Evolutionary conservation across 106 monocot genomes (phyloP), one percentile per base, ranked within the genome.

Genomic region (Cymbidium sinense): DNA sequence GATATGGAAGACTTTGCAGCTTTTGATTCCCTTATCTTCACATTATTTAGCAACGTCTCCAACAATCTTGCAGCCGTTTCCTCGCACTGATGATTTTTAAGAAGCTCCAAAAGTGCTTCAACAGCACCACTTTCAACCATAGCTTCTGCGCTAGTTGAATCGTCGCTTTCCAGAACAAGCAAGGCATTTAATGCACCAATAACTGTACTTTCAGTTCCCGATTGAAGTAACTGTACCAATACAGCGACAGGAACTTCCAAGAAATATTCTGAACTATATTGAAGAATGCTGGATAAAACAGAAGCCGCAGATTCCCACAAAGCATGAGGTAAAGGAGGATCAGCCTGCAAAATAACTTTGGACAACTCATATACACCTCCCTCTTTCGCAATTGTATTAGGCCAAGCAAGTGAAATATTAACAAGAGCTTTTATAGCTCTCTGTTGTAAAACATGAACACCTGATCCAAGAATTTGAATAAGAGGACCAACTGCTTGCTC

Each of bases 61-160:
- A 99, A 83, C 75, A 99, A 82, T 84, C 99, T 93, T 34, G 99
- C 95, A 34, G 99, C 86, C 77, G 90, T 84, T 82, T 99, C 99
- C 72, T 99, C 99, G 72, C 95, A 95, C n/a, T 90, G 88, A 86
- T 99, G 98, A 75, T 67, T 86, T 43, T 90, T 86, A 2, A 99
- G 88, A 76, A 99, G 87, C 44, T 93, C 93, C 77, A 99, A 55
- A 28, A 99, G 85, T 19, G 92, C 99, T 69, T 91, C 91, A 64
- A 99, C 83, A 73, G 95, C 95, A 80, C 99, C 99, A 77, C 92
- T 91, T 78, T 99, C 98, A 80, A 83, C 94, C 98, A 99, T 99
- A 75, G 95, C 92, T 84, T 87, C 95, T 17, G 95, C 91, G 74
- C 99, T 99, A 72, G 99, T 95, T 80, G 99, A 93, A 84, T 99